phyloP scores from a whole-genome alignment of 768 basidiomycete genomes.

The Rhodotorula paludigena region DNA sequence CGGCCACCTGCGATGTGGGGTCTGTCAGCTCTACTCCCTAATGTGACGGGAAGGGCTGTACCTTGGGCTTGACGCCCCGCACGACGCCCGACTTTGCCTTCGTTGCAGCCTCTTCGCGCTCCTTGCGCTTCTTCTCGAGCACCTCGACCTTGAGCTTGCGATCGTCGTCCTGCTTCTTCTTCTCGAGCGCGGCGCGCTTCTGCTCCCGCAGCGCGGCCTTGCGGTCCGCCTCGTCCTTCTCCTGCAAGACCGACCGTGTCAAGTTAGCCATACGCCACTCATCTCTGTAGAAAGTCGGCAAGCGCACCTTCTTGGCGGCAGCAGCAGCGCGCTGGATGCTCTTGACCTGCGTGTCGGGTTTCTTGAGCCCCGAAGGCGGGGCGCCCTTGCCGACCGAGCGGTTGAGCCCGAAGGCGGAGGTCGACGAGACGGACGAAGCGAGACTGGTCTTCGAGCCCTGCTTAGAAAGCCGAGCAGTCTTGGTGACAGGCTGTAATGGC shows the following conservation, averaged over 20 bases:
- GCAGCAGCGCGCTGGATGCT: constrained; percentile 73
- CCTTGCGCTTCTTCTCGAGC: constrained; percentile 47
- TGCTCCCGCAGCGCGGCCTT: constrained; percentile 68
- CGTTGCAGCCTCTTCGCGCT: constrained; percentile 28
- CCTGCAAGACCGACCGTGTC: constrained; percentile 52
- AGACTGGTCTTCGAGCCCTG: constrained; percentile 19
- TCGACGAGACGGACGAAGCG: constrained; percentile 58
- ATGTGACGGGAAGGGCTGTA: not conserved
- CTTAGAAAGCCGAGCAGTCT: constrained; percentile 4
- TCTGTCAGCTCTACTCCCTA: not conserved
- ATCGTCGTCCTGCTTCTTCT: constrained; percentile 69
- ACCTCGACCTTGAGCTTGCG: constrained; percentile 56
- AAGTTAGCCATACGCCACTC: not conserved
- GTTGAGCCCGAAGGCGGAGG: constrained; percentile 59
- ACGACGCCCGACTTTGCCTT: constrained; percentile 20
- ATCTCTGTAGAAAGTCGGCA: too few species aligned
- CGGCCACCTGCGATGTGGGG: constrained; percentile 44
- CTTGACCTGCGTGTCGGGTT: constrained; percentile 70
- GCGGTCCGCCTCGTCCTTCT: constrained; percentile 81
- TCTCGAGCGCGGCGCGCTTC: constrained; percentile 68
- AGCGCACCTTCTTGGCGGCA: constrained; percentile 78
- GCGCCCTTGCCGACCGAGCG: constrained; percentile 55
- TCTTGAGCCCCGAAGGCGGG: constrained; percentile 58
- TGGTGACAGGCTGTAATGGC: constrained; percentile 12
- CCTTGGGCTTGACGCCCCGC: constrained; percentile 28